These are phyloP conservation scores for Graphilbum sp. DNA, from an alignment of 2,329 filamentous ascomycete species.

Conservation along the genomic window DNA sequence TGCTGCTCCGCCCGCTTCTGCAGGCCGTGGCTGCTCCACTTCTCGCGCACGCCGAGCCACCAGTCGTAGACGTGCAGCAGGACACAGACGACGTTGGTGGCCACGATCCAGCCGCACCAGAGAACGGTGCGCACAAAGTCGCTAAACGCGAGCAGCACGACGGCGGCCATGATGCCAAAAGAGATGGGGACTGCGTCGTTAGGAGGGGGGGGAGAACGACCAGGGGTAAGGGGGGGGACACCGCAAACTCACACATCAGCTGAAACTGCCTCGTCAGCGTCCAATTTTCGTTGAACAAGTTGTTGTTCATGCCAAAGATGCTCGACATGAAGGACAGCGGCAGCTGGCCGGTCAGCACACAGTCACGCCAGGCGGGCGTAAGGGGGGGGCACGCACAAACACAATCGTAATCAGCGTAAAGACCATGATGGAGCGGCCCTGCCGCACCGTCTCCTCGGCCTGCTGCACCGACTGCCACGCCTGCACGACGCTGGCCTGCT, in stretches of 20 bases:
- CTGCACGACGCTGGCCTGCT: slow-evolving; percentile 27
- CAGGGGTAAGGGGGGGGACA: not conserved
- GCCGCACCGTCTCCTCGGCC: slow-evolving; percentile 21
- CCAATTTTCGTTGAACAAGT: not conserved
- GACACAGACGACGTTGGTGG: not conserved
- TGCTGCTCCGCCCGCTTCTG: not conserved
- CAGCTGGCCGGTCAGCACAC: slow-evolving; percentile 11
- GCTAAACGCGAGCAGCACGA: not conserved
- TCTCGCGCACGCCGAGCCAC: slow-evolving; percentile 1
- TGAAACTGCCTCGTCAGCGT: not conserved
- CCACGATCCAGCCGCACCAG: not conserved
- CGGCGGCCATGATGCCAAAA: not conserved
- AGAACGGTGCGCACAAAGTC: not conserved
- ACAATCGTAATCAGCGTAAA: slow-evolving; percentile 30
- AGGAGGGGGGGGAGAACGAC: not conserved
- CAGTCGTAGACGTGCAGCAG: not conserved
- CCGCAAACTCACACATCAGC: slow-evolving; percentile 12
- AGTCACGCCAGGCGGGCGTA: not conserved
- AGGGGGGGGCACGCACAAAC: slow-evolving; percentile 18
- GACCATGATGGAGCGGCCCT: slow-evolving; percentile 26
- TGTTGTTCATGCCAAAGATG: slow-evolving; percentile 22
- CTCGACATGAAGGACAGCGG: slow-evolving; percentile 22
- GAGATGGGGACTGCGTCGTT: slow-evolving; percentile 3
- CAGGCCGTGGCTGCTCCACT: not conserved
- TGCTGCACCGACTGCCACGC: slow-evolving; percentile 23